Conservation (phyloP, 192 early-diverging fungal species). For the Pecoramyces ruminantium region DNA sequence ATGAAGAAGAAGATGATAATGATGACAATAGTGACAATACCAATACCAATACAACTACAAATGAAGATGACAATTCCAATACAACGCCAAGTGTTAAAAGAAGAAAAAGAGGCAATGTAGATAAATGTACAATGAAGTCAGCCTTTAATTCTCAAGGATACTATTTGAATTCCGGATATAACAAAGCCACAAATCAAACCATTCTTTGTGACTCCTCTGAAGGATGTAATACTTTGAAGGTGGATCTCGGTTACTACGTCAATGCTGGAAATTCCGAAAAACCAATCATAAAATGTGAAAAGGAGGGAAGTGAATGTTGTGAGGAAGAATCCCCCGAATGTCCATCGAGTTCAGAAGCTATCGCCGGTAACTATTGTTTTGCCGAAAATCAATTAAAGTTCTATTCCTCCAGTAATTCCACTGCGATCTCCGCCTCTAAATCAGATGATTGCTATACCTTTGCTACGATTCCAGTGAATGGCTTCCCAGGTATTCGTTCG, state of each 20-base stretch:
- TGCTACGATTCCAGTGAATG: neutral
- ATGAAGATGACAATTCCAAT: too few species aligned
- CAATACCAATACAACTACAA: too few species aligned
- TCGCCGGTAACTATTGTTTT: neutral
- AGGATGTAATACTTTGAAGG: too few species aligned
- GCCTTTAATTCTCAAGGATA: too few species aligned
- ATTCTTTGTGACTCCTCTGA: too few species aligned
- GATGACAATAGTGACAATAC: too few species aligned
- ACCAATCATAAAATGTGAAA: neutral
- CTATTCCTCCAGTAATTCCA: neutral
- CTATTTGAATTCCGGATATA: too few species aligned
- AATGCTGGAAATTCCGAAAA: neutral
- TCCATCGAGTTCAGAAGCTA: neutral
- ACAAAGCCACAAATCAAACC: too few species aligned
- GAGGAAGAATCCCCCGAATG: neutral
- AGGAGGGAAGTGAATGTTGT: neutral
- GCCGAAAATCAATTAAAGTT: neutral
- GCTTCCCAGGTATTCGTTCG: neutral
- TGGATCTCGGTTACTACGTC: neutral
- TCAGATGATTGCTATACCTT: neutral
- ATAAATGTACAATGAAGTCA: too few species aligned
- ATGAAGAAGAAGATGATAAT: too few species aligned
- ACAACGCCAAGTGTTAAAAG: too few species aligned
- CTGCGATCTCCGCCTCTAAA: neutral
- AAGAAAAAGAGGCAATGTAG: too few species aligned